Conservation (phyloP, 768 basidiomycete genomes). For the Russula compacta region DNA sequence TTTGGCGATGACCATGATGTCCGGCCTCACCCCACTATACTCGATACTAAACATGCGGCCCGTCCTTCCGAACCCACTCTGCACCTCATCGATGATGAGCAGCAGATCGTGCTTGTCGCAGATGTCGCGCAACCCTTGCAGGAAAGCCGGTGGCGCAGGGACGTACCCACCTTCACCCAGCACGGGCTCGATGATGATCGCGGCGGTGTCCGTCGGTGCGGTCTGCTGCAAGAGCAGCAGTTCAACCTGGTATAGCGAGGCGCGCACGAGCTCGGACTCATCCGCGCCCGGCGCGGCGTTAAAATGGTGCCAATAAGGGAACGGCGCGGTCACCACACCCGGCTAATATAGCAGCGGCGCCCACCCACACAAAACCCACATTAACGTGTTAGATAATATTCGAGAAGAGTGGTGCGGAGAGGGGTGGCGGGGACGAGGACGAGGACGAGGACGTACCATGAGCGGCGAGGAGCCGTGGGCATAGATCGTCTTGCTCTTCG, state of each 20-base stretch:
- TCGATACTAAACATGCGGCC: slow-evolving; percentile 78
- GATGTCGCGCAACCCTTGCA: slow-evolving; percentile 70
- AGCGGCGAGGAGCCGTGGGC: slow-evolving; percentile 68
- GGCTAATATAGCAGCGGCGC: no score
- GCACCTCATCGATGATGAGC: slow-evolving; percentile 80
- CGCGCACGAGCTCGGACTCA: slow-evolving; percentile 45
- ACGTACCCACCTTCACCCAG: slow-evolving; percentile 96
- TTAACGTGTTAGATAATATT: no score
- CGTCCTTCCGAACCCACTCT: slow-evolving; percentile 84
- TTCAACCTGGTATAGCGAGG: slow-evolving; percentile 73
- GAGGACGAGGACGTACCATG: slow-evolving; percentile 40
- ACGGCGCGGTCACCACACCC: slow-evolving; percentile 66
- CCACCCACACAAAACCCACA: no score
- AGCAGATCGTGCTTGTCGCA: slow-evolving; percentile 84
- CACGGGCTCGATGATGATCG: slow-evolving; percentile 89
- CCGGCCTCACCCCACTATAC: slow-evolving; percentile 77
- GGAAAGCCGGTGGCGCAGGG: slow-evolving; percentile 70
- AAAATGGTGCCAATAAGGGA: slow-evolving; percentile 90
- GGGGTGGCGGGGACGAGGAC: no score
- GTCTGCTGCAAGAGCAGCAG: slow-evolving; percentile 74
- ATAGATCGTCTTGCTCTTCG: slow-evolving; percentile 90
- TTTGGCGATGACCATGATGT: slow-evolving; percentile 87
- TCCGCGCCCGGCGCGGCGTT: slow-evolving; percentile 48
- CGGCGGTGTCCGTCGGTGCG: slow-evolving; percentile 78
- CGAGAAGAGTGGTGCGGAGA: no score